Evolutionary conservation across 2,329 filamentous ascomycete genomes (phyloP).

Genomic region (Nemania sp.): DNA sequence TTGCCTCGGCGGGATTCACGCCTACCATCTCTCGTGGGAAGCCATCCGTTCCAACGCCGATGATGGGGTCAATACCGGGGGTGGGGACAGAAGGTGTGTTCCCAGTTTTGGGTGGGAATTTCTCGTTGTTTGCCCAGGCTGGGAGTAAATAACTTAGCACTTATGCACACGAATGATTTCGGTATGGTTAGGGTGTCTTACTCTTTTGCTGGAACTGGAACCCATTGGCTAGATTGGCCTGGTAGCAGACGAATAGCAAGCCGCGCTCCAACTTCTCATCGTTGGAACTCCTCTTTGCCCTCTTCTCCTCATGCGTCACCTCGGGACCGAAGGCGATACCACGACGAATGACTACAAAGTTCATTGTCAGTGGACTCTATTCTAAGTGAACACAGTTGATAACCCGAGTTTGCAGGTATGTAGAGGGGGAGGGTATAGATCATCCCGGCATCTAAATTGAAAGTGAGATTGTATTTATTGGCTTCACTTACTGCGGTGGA

Average conservation of each 20-base stretch:
- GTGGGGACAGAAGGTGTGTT: conserved; percentile 10
- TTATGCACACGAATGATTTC: background rate
- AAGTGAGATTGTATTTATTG: background rate
- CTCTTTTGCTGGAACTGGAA: conserved; percentile 56
- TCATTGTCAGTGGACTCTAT: background rate
- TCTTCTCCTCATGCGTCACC: conserved; percentile 51
- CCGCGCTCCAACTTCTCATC: conserved; percentile 55
- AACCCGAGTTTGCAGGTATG: background rate
- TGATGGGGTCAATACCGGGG: conserved; percentile 40
- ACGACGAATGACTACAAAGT: conserved; percentile 54
- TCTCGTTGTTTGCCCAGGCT: conserved; percentile 39
- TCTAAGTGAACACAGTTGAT: background rate
- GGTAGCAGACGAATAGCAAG: conserved; percentile 60
- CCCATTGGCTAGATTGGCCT: conserved; percentile 56
- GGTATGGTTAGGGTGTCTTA: conserved; percentile 37
- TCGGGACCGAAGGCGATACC: conserved; percentile 59
- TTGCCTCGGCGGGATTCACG: conserved; percentile 38
- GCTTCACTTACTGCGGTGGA: conserved; percentile 49
- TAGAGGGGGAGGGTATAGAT: background rate
- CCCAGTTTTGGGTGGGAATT: conserved; percentile 28
- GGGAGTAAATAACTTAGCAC: conserved; percentile 48
- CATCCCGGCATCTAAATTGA: background rate
- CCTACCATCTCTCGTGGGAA: conserved; percentile 45
- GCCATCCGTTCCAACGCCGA: conserved; percentile 30
- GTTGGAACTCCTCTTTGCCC: conserved; percentile 38